phyloP scores from a whole-genome alignment of 495 filamentous ascomycete genomes.

The Schizothecium vesticola region DNA sequence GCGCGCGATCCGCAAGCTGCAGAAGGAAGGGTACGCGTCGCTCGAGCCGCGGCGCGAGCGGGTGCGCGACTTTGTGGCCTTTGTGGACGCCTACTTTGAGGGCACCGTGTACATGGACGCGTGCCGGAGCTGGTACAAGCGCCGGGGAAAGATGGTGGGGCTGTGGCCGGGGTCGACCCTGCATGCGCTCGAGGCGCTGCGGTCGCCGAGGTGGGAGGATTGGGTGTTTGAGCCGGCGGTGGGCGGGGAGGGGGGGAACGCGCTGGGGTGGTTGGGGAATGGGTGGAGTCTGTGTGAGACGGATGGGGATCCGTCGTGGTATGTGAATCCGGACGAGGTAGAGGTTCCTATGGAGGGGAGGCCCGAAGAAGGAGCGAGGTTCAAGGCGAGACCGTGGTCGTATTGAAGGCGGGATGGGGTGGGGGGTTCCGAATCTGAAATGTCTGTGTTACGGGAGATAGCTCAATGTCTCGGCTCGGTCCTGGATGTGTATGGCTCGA shows the following conservation, averaged over 20 bases:
- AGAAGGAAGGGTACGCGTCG: conserved; percentile 60
- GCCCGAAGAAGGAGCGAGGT: conserved; percentile 41
- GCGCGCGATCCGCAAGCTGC: conserved; percentile 59
- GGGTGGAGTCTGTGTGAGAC: conserved; percentile 44
- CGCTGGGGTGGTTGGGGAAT: conserved; percentile 46
- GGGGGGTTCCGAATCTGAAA: neutral
- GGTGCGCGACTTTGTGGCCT: conserved; percentile 56
- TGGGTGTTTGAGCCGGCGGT: conserved; percentile 34
- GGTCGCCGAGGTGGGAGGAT: conserved; percentile 43
- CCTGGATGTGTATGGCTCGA: neutral
- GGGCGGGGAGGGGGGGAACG: conserved; percentile 17
- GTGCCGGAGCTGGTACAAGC: conserved; percentile 69
- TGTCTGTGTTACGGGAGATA: neutral
- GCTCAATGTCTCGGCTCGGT: neutral
- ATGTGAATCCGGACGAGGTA: conserved; percentile 42
- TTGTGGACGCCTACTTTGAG: conserved; percentile 58
- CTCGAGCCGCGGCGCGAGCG: conserved; percentile 49
- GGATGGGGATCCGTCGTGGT: conserved; percentile 44
- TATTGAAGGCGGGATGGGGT: conserved; percentile 35
- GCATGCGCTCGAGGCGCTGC: conserved; percentile 40
- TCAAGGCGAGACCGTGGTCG: conserved; percentile 42
- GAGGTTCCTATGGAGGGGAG: conserved; percentile 34
- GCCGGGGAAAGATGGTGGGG: conserved; percentile 31
- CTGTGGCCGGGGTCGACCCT: conserved; percentile 42
- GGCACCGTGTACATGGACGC: conserved; percentile 59